Conservation (phyloP, 2,329 filamentous ascomycete species). For the Trichoderma hamatum region DNA sequence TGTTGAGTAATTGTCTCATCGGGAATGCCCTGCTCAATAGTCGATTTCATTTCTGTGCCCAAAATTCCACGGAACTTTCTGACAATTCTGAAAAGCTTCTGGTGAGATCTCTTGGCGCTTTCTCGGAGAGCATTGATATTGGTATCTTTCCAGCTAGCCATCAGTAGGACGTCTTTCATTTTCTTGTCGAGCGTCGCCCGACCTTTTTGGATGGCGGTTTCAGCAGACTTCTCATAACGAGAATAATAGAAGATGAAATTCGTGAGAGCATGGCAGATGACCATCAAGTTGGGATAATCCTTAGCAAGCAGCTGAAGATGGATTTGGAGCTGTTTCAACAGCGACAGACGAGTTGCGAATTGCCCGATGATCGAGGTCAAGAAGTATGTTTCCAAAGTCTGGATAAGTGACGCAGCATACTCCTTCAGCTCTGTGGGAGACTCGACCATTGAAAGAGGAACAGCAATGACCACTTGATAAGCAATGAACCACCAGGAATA, state of each 20-base stretch:
- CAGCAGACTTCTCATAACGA: conserved; percentile 68
- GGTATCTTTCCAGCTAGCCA: conserved; percentile 97
- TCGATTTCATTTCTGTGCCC: conserved; percentile 70
- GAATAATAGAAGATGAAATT: conserved; percentile 79
- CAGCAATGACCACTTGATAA: conserved; percentile 84
- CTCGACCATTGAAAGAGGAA: conserved; percentile 67
- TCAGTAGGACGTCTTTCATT: conserved; percentile 87
- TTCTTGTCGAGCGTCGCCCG: conserved; percentile 80
- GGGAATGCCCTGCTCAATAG: conserved; percentile 63
- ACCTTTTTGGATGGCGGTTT: conserved; percentile 67
- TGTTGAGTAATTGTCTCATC: conserved; percentile 45
- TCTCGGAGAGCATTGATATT: conserved; percentile 89
- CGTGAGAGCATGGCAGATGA: conserved; percentile 65
- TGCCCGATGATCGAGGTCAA: conserved; percentile 79
- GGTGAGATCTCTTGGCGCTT: conserved; percentile 86
- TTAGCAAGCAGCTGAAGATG: conserved; percentile 65
- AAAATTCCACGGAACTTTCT: conserved; percentile 84
- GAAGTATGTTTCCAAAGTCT: conserved; percentile 79
- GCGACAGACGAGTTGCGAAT: conserved; percentile 69
- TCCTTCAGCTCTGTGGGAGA: conserved; percentile 60
- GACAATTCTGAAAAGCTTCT: conserved; percentile 88
- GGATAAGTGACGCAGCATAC: conserved; percentile 71
- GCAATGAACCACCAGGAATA: conserved; percentile 96
- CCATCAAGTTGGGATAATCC: conserved; percentile 60
- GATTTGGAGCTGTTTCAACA: conserved; percentile 66